A percentile compares a stretch with the other conserved stretches of the same genome.
Conservation (phyloP, 306 rosid genomes). For the Hippophae tibetana region DNA sequence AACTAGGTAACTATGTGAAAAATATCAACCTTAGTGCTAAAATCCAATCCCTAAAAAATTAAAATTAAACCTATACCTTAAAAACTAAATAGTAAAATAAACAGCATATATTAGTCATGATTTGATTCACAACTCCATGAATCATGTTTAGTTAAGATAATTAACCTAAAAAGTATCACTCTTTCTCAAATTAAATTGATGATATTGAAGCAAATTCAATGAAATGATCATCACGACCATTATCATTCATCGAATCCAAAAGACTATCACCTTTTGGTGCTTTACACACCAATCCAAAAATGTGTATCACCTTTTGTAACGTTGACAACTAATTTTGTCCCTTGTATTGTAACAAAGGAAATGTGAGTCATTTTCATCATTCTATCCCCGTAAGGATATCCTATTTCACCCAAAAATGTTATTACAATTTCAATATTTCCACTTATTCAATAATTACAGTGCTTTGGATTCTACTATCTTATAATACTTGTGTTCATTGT, state of each 20-base stretch:
- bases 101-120: too few species aligned
- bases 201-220: constrained; percentile 13
- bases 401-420: not conserved
- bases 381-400: constrained; percentile 3
- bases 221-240: constrained; percentile 12
- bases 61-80: too few species aligned
- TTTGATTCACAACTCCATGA: too few species aligned
- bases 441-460: constrained; percentile 19
- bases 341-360: constrained; percentile 10
- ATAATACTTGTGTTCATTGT: constrained; percentile 10
- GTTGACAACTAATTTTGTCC: constrained; percentile 32
- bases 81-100: too few species aligned
- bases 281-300: constrained; percentile 22
- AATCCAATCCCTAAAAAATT: too few species aligned
- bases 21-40: too few species aligned
- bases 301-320: constrained; percentile 30
- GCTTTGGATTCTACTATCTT: constrained; percentile 31
- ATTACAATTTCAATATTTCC: not conserved
- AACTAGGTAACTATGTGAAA: too few species aligned
- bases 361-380: constrained; percentile 26
- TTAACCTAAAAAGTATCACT: too few species aligned
- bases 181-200: too few species aligned
- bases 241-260: constrained; percentile 22
- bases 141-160: too few species aligned
- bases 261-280: constrained; percentile 17